Evolutionary conservation across 108 stramenopile genomes (phyloP), one percentile per base, ranked within the genome.

Genomic region (Fragilariopsis cylindrus): DNA sequence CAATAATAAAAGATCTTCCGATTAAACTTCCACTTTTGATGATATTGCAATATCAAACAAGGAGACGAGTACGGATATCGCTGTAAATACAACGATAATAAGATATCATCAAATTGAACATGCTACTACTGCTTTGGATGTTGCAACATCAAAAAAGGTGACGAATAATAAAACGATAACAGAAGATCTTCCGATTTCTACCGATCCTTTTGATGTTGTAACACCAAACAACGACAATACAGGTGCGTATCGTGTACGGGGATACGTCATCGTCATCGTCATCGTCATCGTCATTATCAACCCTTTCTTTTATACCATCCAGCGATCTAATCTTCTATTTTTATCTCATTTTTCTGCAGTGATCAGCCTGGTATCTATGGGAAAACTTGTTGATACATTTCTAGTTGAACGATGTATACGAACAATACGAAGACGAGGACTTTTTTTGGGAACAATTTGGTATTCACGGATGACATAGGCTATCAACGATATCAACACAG

Each of bases 321-420:
- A 30, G 30, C 30, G 30, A 30, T 30, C 30, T 30, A 30, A 30
- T 30, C 30, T 30, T 30, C 30, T 30, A 30, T 30, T 30, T 30
- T 2, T 30, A 30, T 30, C 30, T 30, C 30, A 30, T 30, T 30
- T 30, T 30, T 30, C 30, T 53, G 50, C 67, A 39, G 67, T 50
- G 21, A 52, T 68, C 67, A 50, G 30, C 16, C 18, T 68, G 39
- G 30, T 68, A 16, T 11, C 67, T 6, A 68, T 68, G 67, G 67
- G 67, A 5, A 9, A 5, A 18, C 67, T 68, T n/a, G 67, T 68
- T 8, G 46, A 68, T 9, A 48, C 46, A 39, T 68, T 39, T 19
- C 48, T 68, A 4, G 49, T 50, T 8, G 67, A 68, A 21, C 12
- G 67, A 18, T 68, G 67, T 44, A 68, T 68, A 49, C 67, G 67